Evolutionary conservation across 495 filamentous ascomycete species (phyloP).

Genomic region (Hyaloscypha hepaticicola): DNA sequence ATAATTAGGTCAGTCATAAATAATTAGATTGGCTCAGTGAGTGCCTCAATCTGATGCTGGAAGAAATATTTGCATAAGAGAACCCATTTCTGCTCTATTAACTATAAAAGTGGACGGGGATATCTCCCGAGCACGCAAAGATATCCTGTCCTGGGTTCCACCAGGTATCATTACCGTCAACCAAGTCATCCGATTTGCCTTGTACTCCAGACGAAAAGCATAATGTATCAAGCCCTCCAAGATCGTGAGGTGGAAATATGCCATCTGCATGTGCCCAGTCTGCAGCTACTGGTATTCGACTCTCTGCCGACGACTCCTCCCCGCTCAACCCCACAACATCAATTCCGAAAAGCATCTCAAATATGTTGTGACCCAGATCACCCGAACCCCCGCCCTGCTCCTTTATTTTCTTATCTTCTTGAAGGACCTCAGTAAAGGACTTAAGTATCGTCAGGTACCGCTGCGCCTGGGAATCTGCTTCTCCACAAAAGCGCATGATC

Average conservation of each 20-base stretch:
- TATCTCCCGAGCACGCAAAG: no score
- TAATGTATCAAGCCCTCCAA: not conserved
- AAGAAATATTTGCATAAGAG: no score
- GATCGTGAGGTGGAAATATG: not conserved
- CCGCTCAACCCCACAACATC: not conserved
- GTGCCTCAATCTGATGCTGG: no score
- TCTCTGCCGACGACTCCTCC: not conserved
- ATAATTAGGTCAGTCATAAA: no score
- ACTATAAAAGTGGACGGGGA: no score
- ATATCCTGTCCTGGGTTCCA: not conserved
- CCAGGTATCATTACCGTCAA: not conserved
- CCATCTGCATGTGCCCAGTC: not conserved
- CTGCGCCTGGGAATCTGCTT: conserved; percentile 5
- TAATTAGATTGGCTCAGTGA: no score
- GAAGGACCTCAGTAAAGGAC: not conserved
- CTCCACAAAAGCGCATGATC: conserved; percentile 7
- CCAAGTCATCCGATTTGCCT: not conserved
- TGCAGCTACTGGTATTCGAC: not conserved
- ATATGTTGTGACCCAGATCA: not conserved
- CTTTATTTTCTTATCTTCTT: conserved; percentile 6
- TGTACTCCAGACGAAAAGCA: not conserved
- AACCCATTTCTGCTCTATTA: no score
- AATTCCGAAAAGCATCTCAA: conserved; percentile 1
- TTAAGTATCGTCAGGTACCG: conserved; percentile 14
- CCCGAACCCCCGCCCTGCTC: not conserved